These are phyloP conservation scores for Ophiocordyceps camponoti-saundersi DNA, from an alignment of 2,329 filamentous ascomycete genomes.

Conservation along the genomic window DNA sequence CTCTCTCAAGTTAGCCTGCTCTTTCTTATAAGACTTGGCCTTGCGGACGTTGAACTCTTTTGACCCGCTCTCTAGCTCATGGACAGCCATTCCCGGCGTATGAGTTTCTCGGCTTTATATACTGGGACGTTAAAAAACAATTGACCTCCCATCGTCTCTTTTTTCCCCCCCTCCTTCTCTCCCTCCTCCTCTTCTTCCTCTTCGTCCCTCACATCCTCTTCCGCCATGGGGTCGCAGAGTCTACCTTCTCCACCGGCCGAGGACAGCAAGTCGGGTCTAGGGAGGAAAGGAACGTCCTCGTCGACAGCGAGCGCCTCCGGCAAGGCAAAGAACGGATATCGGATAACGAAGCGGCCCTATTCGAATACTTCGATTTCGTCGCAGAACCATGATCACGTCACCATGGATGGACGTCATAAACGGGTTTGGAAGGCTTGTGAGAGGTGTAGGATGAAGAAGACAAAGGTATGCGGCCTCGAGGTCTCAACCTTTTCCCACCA, in stretches of 20 bases:
- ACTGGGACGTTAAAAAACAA: neutral
- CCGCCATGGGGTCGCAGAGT: constrained; percentile 25
- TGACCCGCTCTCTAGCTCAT: neutral
- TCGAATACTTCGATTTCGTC: constrained; percentile 13
- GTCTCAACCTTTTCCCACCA: neutral
- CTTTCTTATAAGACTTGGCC: neutral
- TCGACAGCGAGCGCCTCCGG: constrained; percentile 20
- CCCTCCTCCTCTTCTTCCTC: too few relatives aligned
- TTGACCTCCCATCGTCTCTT: neutral
- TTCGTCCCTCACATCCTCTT: too few relatives aligned
- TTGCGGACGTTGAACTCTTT: neutral
- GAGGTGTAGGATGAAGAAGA: constrained; percentile 53
- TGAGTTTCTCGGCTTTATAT: neutral
- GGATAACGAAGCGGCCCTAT: constrained; percentile 32
- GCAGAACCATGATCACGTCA: constrained; percentile 20
- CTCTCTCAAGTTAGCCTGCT: neutral
- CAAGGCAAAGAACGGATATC: constrained; percentile 30
- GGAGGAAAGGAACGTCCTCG: constrained; percentile 17
- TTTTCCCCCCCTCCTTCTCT: too few relatives aligned
- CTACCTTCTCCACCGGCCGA: constrained; percentile 37
- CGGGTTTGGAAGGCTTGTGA: constrained; percentile 52
- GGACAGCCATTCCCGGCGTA: too few relatives aligned
- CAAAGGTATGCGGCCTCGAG: constrained; percentile 31
- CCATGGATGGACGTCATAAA: constrained; percentile 41
- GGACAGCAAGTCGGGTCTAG: constrained; percentile 20